Evolutionary conservation across 2,329 filamentous ascomycete genomes (phyloP).

Genomic region (Furcasterigmium furcatum): DNA sequence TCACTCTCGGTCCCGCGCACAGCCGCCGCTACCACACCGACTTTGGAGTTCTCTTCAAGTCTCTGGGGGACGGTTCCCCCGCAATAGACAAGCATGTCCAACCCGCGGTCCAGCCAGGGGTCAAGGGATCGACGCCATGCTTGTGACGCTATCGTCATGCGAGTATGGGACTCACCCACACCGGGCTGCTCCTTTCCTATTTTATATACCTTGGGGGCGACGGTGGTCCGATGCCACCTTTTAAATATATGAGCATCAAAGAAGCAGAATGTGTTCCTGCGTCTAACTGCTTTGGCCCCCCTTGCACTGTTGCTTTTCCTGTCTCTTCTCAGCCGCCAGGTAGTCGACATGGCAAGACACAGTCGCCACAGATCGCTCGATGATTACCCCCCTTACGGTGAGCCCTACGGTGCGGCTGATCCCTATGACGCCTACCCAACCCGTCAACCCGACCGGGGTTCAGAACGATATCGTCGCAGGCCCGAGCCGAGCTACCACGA

Average conservation of each 20-base stretch:
- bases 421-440: constrained; percentile 1
- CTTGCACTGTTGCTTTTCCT: neutral
- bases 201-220: neutral
- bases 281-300: neutral
- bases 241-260: neutral
- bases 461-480: neutral
- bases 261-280: neutral
- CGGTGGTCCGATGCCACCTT: neutral
- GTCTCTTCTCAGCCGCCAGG: neutral
- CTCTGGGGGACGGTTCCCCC: too few species aligned
- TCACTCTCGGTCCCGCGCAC: too few species aligned
- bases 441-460: neutral
- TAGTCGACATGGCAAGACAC: neutral
- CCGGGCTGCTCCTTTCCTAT: neutral
- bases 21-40: too few species aligned
- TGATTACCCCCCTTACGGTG: constrained; percentile 2
- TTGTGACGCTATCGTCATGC: constrained; percentile 5
- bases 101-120: neutral
- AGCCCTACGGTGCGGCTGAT: neutral
- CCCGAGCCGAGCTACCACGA: neutral
- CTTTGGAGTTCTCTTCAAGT: too few species aligned
- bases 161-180: neutral
- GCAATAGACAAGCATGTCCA: neutral
- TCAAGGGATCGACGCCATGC: constrained; percentile 3
- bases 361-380: neutral